Percentiles rank a stretch among this genome's conserved stretches.
phyloP scores from a whole-genome alignment of 768 basidiomycete genomes.

The Gloeostereum incarnatum region DNA sequence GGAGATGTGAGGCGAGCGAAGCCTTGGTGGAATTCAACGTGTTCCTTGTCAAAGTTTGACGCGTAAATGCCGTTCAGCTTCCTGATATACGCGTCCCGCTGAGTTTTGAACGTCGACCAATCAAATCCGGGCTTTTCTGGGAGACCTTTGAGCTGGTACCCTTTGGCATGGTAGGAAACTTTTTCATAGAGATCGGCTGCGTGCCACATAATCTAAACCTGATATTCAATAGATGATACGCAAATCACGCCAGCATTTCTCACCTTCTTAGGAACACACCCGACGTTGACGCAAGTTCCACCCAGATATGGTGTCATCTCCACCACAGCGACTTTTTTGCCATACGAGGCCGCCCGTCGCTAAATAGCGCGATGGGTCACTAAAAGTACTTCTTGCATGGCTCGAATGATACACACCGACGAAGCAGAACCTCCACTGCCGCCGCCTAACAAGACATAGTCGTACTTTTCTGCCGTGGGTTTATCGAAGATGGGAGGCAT shows the following conservation, averaged over 20 bases:
- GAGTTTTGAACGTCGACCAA: constrained; percentile 87
- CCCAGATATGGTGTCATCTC: constrained; percentile 72
- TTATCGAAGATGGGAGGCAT: constrained; percentile 67
- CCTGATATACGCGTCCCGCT: constrained; percentile 93
- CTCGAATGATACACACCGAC: constrained; percentile 42
- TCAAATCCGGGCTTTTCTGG: constrained; percentile 53
- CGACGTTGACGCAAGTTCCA: constrained; percentile 97
- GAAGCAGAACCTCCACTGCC: constrained; percentile 91
- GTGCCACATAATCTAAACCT: constrained; percentile 90
- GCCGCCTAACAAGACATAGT: constrained; percentile 85
- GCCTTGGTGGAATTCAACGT: constrained; percentile 82
- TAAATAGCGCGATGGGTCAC: constrained; percentile 19
- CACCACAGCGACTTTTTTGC: constrained; percentile 87
- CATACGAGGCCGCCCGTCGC: constrained; percentile 88
- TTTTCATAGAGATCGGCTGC: constrained; percentile 87
- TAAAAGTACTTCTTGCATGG: not conserved
- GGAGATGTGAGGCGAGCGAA: constrained; percentile 63
- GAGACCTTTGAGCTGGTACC: constrained; percentile 62
- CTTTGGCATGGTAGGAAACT: constrained; percentile 62
- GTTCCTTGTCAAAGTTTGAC: constrained; percentile 77
- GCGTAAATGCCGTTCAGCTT: constrained; percentile 89
- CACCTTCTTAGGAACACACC: constrained; percentile 97
- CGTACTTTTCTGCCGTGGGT: constrained; percentile 60
- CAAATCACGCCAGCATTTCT: constrained; percentile 3
- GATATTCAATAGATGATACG: not conserved